Percentiles rank a stretch among this genome's conserved stretches.
These are phyloP conservation scores for Juglanconis juglandina DNA, from an alignment of 2,329 filamentous ascomycete species.

Conservation along the genomic window DNA sequence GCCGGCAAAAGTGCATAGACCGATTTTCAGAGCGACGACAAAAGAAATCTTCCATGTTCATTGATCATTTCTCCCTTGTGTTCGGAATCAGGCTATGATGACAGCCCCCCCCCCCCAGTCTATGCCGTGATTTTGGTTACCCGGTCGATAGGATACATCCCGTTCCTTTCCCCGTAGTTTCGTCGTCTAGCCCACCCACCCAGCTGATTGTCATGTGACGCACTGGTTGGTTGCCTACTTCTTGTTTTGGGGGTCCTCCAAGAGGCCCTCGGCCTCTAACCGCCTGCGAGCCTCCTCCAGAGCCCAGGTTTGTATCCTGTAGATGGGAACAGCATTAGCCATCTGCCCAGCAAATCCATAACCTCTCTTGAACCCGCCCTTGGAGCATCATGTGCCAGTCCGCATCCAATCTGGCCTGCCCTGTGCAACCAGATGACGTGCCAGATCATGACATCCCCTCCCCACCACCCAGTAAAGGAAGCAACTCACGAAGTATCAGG, in stretches of 20 bases:
- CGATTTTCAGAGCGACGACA: not conserved
- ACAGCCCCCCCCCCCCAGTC: slow-evolving; percentile 5
- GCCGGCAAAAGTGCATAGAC: slow-evolving; percentile 3
- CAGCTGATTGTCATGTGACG: not conserved
- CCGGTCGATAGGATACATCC: slow-evolving; percentile 3
- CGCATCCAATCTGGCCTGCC: not conserved
- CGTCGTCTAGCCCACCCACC: not conserved
- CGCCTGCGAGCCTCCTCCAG: slow-evolving; percentile 92
- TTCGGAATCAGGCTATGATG: slow-evolving; percentile 3
- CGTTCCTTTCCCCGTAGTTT: not conserved
- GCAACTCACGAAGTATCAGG: slow-evolving; percentile 92
- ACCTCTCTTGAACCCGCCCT: not conserved
- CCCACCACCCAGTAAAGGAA: slow-evolving; percentile 1
- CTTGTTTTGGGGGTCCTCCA: slow-evolving; percentile 71
- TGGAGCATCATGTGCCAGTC: too few species aligned
- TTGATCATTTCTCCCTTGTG: slow-evolving; percentile 1
- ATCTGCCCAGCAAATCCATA: not conserved
- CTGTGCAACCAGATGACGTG: too few species aligned
- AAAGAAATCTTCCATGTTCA: slow-evolving; percentile 15
- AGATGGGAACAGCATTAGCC: slow-evolving; percentile 26
- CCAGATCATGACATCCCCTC: too few species aligned
- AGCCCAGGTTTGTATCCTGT: slow-evolving; percentile 98
- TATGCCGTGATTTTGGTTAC: slow-evolving; percentile 7
- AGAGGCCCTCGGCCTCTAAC: slow-evolving; percentile 91
- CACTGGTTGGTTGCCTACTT: slow-evolving; percentile 24